These are phyloP conservation scores for Panaeolus papilionaceus DNA, from an alignment of 768 basidiomycete species.

Conservation along the genomic window DNA sequence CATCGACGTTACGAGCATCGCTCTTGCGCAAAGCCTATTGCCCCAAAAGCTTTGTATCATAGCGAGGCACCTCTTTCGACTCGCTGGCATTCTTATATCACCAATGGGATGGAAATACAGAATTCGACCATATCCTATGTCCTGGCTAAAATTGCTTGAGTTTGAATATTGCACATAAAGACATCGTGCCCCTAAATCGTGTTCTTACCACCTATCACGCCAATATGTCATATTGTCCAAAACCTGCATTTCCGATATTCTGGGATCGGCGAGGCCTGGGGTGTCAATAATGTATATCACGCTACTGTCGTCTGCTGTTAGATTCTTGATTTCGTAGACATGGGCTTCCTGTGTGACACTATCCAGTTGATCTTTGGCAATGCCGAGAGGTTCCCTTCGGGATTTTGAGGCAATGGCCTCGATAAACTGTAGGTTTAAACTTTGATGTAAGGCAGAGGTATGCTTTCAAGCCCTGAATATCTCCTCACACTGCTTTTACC, in stretches of 20 bases:
- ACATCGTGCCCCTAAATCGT: background rate
- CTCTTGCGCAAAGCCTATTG: background rate
- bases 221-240: background rate
- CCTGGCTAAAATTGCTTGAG: background rate
- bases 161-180: background rate
- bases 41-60: background rate
- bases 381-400: background rate
- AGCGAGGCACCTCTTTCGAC: background rate
- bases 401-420: constrained; percentile 1
- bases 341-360: background rate
- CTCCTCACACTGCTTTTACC: background rate
- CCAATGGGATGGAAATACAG: background rate
- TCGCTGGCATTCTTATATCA: background rate
- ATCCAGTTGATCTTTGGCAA: constrained; percentile 1
- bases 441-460: too few species aligned
- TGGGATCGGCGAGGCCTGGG: background rate
- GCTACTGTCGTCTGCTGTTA: background rate
- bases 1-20: background rate
- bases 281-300: background rate
- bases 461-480: background rate
- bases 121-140: background rate
- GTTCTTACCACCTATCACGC: background rate
- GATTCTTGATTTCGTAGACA: background rate
- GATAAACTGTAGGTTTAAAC: background rate
- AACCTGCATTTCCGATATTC: background rate